Conservation (phyloP, 2,329 filamentous ascomycete species). For the Nannizzia gypsea region DNA sequence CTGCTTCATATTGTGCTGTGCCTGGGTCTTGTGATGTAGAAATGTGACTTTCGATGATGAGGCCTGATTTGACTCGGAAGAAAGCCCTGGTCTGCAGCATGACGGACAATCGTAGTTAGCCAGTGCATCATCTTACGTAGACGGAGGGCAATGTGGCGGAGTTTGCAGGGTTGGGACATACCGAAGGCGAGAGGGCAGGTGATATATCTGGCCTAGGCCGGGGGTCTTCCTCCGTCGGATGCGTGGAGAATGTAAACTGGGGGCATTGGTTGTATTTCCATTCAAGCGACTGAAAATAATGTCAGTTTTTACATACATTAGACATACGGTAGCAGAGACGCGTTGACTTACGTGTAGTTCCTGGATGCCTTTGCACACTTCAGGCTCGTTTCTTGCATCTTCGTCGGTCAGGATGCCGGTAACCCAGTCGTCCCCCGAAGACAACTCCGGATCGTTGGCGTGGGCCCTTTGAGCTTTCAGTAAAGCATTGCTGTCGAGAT, state of each 20-base stretch:
- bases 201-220: slow-evolving; percentile 44
- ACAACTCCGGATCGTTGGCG: slow-evolving; percentile 24
- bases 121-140: slow-evolving; percentile 4
- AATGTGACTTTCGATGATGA: slow-evolving; percentile 30
- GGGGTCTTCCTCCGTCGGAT: slow-evolving; percentile 48
- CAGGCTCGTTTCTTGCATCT: slow-evolving; percentile 34
- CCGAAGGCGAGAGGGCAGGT: slow-evolving; percentile 36
- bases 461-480: slow-evolving; percentile 24
- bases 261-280: slow-evolving; percentile 86
- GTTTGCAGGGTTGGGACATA: slow-evolving; percentile 22
- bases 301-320: neutral
- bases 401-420: slow-evolving; percentile 42
- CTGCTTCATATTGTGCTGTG: slow-evolving; percentile 25
- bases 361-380: slow-evolving; percentile 49
- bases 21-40: slow-evolving; percentile 26
- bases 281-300: slow-evolving; percentile 26
- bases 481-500: slow-evolving; percentile 27
- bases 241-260: slow-evolving; percentile 60
- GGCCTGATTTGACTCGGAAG: slow-evolving; percentile 31
- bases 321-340: neutral
- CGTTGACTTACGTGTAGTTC: slow-evolving; percentile 42
- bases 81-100: slow-evolving; percentile 30
- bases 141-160: neutral
- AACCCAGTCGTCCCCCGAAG: slow-evolving; percentile 26
- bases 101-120: neutral